Evolutionary conservation across 192 early-diverging fungal genomes (phyloP).

Genomic region (Cladochytrium replicatum): DNA sequence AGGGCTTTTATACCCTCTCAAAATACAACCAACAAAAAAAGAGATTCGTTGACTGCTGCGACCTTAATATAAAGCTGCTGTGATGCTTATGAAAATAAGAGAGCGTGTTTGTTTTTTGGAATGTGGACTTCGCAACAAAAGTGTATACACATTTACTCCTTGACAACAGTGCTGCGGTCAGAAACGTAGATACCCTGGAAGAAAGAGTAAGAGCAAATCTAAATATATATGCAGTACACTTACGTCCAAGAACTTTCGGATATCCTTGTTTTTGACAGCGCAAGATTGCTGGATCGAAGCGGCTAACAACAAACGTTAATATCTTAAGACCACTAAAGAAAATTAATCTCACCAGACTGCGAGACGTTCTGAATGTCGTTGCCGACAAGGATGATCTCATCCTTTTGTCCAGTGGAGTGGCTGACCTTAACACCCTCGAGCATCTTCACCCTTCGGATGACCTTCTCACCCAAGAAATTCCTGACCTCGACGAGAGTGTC

Average conservation of each 20-base stretch:
- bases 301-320: constrained; percentile 33
- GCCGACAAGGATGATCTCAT: constrained; percentile 86
- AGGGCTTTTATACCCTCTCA: no score
- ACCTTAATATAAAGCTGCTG: no score
- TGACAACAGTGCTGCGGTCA: constrained; percentile 61
- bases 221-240: no score
- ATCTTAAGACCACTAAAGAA: background rate
- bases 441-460: constrained; percentile 75
- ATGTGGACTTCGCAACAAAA: no score
- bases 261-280: constrained; percentile 98
- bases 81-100: no score
- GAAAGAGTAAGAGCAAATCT: no score
- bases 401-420: constrained; percentile 78
- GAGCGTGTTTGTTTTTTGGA: no score
- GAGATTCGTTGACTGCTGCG: no score
- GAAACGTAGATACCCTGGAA: constrained; percentile 98
- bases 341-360: constrained; percentile 59
- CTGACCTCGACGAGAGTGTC: constrained; percentile 84
- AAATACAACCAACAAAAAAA: no score
- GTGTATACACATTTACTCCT: constrained; percentile 42
- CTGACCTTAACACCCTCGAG: constrained; percentile 72
- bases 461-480: constrained; percentile 98
- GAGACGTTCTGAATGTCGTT: constrained; percentile 93
- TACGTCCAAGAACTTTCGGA: constrained; percentile 99
- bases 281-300: constrained; percentile 92